Percentiles rank a stretch among this genome's conserved stretches.
Conservation (phyloP, 345 rosid species). For the Punica granatum region DNA sequence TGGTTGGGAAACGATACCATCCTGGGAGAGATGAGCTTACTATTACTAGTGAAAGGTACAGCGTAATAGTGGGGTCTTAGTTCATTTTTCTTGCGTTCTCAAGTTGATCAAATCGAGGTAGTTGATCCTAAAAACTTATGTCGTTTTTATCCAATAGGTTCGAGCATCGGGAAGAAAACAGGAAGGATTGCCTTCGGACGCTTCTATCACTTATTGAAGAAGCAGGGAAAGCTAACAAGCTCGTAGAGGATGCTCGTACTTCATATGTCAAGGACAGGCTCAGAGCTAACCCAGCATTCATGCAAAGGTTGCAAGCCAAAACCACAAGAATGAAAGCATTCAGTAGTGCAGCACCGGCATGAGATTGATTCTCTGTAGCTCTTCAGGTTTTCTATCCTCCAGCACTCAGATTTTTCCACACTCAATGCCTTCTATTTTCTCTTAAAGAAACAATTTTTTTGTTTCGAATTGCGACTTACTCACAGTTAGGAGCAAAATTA, state of each 20-base stretch:
- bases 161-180: conserved; percentile 93
- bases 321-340: conserved; percentile 30
- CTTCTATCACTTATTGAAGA: conserved; percentile 73
- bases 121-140: background rate
- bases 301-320: conserved; percentile 77
- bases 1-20: conserved; percentile 86
- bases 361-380: conserved; percentile 6
- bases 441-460: background rate
- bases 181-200: conserved; percentile 88
- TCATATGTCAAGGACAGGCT: conserved; percentile 74
- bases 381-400: background rate
- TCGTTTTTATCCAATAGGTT: conserved; percentile 35
- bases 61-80: background rate
- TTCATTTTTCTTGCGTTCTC: background rate
- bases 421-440: background rate
- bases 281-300: conserved; percentile 71
- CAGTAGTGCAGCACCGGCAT: conserved; percentile 22
- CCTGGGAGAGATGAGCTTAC: conserved; percentile 96
- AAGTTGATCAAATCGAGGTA: background rate
- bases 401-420: background rate
- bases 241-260: conserved; percentile 64
- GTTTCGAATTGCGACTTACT: background rate
- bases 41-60: conserved; percentile 88
- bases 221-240: conserved; percentile 71
- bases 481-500: background rate